phyloP scores from a whole-genome alignment of 2,329 filamentous ascomycete genomes.

The Fusarium neocosmosporiellum region DNA sequence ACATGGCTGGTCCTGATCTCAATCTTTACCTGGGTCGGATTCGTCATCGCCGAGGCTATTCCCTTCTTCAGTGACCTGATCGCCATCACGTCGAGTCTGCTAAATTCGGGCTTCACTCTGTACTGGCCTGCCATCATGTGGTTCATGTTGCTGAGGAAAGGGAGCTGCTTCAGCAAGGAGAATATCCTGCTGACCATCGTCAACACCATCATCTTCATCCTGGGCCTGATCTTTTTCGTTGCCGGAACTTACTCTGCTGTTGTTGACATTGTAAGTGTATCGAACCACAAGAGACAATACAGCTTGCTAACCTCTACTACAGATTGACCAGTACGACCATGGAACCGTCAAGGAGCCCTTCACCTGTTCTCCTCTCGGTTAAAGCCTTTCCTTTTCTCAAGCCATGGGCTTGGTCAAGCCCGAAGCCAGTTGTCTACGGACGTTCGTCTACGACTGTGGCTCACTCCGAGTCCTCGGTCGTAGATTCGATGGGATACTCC shows the following conservation, averaged over 20 bases:
- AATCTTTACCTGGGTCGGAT: slow-evolving; percentile 58
- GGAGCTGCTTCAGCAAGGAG: slow-evolving; percentile 32
- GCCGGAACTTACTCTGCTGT: slow-evolving; percentile 30
- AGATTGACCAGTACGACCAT: slow-evolving; percentile 30
- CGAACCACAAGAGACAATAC: rapidly evolving
- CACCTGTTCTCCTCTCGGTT: slow-evolving; percentile 28
- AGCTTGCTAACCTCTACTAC: background rate
- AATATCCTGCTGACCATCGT: slow-evolving; percentile 25
- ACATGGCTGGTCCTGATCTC: slow-evolving; percentile 69
- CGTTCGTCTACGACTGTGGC: background rate
- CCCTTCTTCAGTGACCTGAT: slow-evolving; percentile 78
- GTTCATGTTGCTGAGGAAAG: slow-evolving; percentile 50
- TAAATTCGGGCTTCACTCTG: slow-evolving; percentile 56
- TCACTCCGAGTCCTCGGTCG: slow-evolving; percentile 1
- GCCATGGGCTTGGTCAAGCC: background rate
- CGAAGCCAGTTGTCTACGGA: background rate
- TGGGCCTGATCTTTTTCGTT: slow-evolving; percentile 33
- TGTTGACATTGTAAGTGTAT: slow-evolving; percentile 24
- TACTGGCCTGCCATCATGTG: slow-evolving; percentile 54
- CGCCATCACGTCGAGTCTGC: slow-evolving; percentile 58
- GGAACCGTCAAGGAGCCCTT: slow-evolving; percentile 30
- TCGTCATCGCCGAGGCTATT: slow-evolving; percentile 71
- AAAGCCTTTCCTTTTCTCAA: background rate
- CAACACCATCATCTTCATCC: slow-evolving; percentile 30
- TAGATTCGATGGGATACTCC: slow-evolving; percentile 17